Percentiles rank a stretch among this genome's conserved stretches.
phyloP scores from a whole-genome alignment of 1,139 yeast genomes.

The Pichia sp. region DNA sequence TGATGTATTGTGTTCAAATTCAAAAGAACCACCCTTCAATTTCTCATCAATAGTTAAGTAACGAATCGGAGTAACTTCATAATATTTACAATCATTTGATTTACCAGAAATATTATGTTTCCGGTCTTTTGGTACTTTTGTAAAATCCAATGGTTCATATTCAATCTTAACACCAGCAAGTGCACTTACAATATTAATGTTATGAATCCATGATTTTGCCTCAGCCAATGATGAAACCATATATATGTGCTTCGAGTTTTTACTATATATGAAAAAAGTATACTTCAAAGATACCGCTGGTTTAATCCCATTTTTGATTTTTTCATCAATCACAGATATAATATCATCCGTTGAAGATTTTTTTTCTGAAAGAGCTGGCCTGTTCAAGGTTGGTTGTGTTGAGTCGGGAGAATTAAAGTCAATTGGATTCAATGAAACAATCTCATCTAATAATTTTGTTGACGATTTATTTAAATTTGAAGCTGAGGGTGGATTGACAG shows the following conservation, averaged over 20 bases:
- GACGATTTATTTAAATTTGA: neutral
- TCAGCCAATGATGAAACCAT: conserved; percentile 33
- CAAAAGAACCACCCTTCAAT: no score
- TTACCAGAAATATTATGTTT: neutral
- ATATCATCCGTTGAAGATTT: neutral
- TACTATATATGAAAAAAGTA: conserved; percentile 34
- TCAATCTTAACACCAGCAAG: conserved; percentile 33
- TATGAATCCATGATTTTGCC: conserved; percentile 47
- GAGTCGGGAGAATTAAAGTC: no score
- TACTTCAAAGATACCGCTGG: conserved; percentile 7
- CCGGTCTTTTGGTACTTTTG: conserved; percentile 3
- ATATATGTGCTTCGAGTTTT: conserved; percentile 31
- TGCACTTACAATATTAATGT: conserved; percentile 51
- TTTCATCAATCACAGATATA: neutral
- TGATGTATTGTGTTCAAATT: no score
- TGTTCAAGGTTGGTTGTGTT: no score
- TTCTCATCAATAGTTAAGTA: neutral
- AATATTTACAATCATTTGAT: conserved; percentile 3
- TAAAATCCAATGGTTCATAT: conserved; percentile 13
- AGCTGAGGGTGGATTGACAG: neutral
- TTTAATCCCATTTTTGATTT: neutral
- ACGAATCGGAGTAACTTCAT: conserved; percentile 10
- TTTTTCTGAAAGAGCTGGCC: no score
- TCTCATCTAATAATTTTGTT: neutral
- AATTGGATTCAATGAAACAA: no score